These are phyloP conservation scores for Themeda triandra DNA, from an alignment of 176 grass and related monocot species.

Conservation along the genomic window DNA sequence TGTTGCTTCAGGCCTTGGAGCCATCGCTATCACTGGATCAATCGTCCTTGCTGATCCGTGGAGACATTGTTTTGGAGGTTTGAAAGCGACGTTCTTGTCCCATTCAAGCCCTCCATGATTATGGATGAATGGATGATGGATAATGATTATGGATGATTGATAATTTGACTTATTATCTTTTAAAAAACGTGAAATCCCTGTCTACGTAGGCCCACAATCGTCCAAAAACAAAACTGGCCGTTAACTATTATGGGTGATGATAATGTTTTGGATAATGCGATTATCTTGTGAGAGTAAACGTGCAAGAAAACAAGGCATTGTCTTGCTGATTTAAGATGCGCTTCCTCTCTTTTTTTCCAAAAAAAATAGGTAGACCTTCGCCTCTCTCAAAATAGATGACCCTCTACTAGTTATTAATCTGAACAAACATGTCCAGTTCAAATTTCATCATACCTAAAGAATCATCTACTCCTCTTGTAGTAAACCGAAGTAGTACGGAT, in stretches of 20 bases:
- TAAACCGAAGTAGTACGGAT: too few species aligned
- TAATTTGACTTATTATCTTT: neutral
- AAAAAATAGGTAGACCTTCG: too few species aligned
- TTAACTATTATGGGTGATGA: neutral
- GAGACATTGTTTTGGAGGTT: neutral
- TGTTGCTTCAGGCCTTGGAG: neutral
- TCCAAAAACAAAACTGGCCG: neutral
- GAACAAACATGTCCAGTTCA: too few species aligned
- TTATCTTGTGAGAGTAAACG: neutral
- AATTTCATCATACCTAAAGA: too few species aligned
- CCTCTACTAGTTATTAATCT: too few species aligned
- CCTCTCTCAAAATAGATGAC: too few species aligned
- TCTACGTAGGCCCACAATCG: neutral
- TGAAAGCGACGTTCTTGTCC: slow-evolving; percentile 16
- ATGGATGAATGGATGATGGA: neutral
- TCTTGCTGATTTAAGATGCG: too few species aligned
- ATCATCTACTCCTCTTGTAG: too few species aligned
- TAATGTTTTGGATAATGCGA: neutral
- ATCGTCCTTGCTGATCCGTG: neutral
- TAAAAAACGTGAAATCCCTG: neutral
- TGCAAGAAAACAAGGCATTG: neutral
- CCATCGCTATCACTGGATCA: neutral
- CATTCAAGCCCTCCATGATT: neutral
- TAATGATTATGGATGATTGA: neutral
- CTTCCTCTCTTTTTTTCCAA: too few species aligned